Evolutionary conservation across 192 early-diverging fungal species (phyloP), one percentile per base, ranked within the genome.

Genomic region (Allomyces macrogynus): DNA sequence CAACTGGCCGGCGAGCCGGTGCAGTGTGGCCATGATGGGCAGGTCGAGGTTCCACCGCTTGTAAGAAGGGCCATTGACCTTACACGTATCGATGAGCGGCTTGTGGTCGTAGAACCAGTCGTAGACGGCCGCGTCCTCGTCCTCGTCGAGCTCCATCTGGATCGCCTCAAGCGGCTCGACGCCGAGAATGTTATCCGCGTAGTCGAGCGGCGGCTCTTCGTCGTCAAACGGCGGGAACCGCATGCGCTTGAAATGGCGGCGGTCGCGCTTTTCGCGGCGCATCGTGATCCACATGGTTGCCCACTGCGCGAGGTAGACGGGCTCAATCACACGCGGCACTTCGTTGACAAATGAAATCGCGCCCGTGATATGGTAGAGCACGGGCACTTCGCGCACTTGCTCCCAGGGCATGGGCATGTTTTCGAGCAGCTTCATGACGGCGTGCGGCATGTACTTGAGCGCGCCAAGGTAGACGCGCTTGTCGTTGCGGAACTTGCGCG

Each of bases 341-440:
- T 95, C 91, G 72, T 95, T 95, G 62, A 95, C 92, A 78, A 99
- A 97, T 0, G 96, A 94, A 65, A 99, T 97, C 24, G 96, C 96
- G 61, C 96, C 96, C 10, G 93, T 95, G 49, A 97, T 89, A 72
- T 99, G 96, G 75, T 99, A 99, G 25, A 97, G 78, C 23, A 94
- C 91, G 8, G 88, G 84, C 14, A 99, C 93, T 69, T 99, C 93
- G 70, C 93, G 86, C 67, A 89, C 88, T 68, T 96, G 93, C 77
- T 98, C 95, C 95, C 95, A 98, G 1, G 95, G 95, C 96, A 97
- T 96, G n/a, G 92, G 96, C 92, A 99, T 99, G 70, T 96, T 97
- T 71, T 99, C 93, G 67, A 99, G 71, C 66, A 99, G 81, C 74
- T 99, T 99, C 24, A 99, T 74, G 32, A 99, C 93, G 3, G 96